Base-by-base conservation (phyloP, 148 eudicot genomes). In the Euryodendron excelsum region DNA sequence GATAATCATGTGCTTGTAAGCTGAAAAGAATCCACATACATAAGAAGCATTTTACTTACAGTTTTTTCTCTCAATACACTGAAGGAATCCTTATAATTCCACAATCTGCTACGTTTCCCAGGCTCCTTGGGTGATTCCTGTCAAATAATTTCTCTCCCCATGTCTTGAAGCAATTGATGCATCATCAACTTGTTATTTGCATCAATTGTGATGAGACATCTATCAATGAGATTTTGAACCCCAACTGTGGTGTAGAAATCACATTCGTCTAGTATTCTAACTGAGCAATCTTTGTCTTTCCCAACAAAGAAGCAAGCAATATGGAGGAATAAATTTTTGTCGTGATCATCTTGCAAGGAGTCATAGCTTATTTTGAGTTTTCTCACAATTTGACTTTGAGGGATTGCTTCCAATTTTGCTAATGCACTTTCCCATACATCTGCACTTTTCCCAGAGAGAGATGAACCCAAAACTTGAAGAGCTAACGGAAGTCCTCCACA, bases 141-240 rank as follows among this genome's bases (percentile, higher is more conserved):
- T 47, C 79, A 62, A 44, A 77, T 25, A 63, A 77, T 52, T 65
- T 77, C 79, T 48, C 61, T 31, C 3, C 60, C 79, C 79, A 77
- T 77, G 31, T 77, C 72, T 14, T 33, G 59, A 31, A 77, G 25
- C 28, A 77, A 65, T 30, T 15, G 61, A 77, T 77, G 79, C 79
- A 77, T 77, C 45, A 3, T 47, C 27, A 77, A 21, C 25, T 34
- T 77, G 14, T 53, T 39, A 64, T 77, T 8, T 48, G 15, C 62
- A 30, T 73, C 63, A 27, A 47, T 30, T 15, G 12, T 45, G 4
- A 68, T 25, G 1, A 66, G n/a, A 41, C 63, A 67, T 50, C 73
- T 77, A 28, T 67, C 65, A n/a, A 0, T 33, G 37, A 77, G 69
- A 66, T 64, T 77, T 28, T 77, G 55, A 69, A 77, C 67, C 48